Percentiles rank a stretch among this genome's conserved stretches.
These are phyloP conservation scores for Adansonia grandidieri DNA, from an alignment of 441 rosid genomes.

Conservation along the genomic window DNA sequence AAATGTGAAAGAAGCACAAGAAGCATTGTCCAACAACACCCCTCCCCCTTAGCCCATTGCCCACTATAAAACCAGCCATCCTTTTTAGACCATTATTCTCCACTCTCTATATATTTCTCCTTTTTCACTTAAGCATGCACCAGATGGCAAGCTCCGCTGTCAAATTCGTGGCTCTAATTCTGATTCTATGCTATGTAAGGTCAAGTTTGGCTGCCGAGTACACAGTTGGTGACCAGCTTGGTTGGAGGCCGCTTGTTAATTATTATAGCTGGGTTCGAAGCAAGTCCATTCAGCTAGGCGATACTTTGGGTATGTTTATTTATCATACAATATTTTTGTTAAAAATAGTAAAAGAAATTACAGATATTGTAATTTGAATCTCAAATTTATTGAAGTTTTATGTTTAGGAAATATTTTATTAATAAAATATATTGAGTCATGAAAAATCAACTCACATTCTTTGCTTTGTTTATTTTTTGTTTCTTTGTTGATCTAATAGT, in stretches of 20 bases:
- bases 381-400: too few relatives aligned
- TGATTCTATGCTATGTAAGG: not conserved
- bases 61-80: not conserved
- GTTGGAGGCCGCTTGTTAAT: conserved; percentile 22
- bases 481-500: not conserved
- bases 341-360: too few relatives aligned
- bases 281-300: conserved; percentile 14
- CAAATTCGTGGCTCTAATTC: not conserved
- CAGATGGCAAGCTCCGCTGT: not conserved
- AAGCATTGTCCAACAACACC: not conserved
- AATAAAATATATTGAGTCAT: not conserved
- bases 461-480: not conserved
- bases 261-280: conserved; percentile 22
- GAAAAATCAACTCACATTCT: not conserved
- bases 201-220: not conserved
- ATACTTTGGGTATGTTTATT: conserved; percentile 15
- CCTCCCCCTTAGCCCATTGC: not conserved
- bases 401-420: too few relatives aligned
- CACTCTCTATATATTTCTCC: not conserved
- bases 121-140: not conserved
- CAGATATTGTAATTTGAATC: too few relatives aligned
- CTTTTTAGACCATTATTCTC: not conserved
- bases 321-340: too few relatives aligned
- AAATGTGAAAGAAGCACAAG: not conserved
- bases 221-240: conserved; percentile 24